A percentile compares a stretch with the other conserved stretches of the same genome.
Conservation (phyloP, 805 yeast genomes). For the Dipodascopsis uninucleata region DNA sequence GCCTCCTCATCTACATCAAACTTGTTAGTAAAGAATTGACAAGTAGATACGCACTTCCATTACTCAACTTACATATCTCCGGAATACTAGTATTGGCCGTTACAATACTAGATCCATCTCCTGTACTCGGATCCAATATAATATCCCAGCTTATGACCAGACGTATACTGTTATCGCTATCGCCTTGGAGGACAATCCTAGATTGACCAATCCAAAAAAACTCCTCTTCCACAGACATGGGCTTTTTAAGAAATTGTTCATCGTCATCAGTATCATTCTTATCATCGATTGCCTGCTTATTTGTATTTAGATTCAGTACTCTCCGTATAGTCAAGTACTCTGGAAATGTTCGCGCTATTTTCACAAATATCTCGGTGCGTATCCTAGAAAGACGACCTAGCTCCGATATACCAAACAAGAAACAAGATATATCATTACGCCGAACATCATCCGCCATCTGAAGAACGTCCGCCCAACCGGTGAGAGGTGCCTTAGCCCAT, state of each 20-base stretch:
- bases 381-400: conserved; percentile 5
- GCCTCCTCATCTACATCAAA: conserved; percentile 12
- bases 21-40: background rate
- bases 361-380: conserved; percentile 10
- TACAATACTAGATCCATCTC: conserved; percentile 14
- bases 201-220: conserved; percentile 15
- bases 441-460: conserved; percentile 3
- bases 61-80: conserved; percentile 10
- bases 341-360: conserved; percentile 9
- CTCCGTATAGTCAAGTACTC: no score
- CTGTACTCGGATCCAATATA: conserved; percentile 14
- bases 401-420: conserved; percentile 21
- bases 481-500: conserved; percentile 10
- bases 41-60: conserved; percentile 7
- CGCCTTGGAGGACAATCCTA: conserved; percentile 1
- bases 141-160: conserved; percentile 20
- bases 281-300: background rate
- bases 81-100: conserved; percentile 12
- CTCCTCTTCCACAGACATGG: background rate
- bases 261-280: conserved; percentile 5
- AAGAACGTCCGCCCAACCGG: background rate
- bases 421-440: conserved; percentile 13
- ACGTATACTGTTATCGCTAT: background rate
- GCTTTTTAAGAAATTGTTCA: background rate
- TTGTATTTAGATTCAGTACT: no score